A percentile compares a stretch with the other conserved stretches of the same genome.
Conservation (phyloP, 495 filamentous ascomycete genomes). For the Bathelium albidoporum region DNA sequence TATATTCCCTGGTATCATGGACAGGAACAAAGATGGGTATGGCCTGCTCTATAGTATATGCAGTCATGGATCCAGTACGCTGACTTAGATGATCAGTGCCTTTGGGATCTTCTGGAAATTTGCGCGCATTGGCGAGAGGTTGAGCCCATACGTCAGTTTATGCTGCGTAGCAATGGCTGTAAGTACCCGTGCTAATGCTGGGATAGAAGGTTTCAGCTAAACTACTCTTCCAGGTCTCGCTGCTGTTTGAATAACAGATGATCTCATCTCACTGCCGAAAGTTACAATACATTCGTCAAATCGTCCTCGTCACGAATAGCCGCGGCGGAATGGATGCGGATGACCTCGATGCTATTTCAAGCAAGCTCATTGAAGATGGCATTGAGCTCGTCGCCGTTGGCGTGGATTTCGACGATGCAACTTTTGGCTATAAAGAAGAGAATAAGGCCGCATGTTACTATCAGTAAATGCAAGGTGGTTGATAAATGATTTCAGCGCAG, state of each 20-base stretch:
- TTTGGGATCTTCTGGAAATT: conserved; percentile 96
- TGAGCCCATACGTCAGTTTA: conserved; percentile 92
- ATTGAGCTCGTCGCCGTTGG: conserved; percentile 76
- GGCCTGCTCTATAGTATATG: conserved; percentile 10
- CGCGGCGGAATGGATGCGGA: conserved; percentile 57
- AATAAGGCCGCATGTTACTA: conserved; percentile 65
- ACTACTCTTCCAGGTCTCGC: background rate
- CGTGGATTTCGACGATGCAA: conserved; percentile 86
- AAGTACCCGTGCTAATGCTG: conserved; percentile 31
- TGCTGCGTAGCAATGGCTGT: conserved; percentile 95
- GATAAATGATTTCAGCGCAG: background rate
- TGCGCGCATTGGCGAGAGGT: conserved; percentile 80
- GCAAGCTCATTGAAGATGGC: conserved; percentile 58
- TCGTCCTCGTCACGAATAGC: conserved; percentile 78
- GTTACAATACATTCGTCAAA: conserved; percentile 75
- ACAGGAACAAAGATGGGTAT: conserved; percentile 84
- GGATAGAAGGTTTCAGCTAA: background rate
- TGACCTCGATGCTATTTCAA: conserved; percentile 53
- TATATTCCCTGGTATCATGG: conserved; percentile 82
- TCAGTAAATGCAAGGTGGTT: background rate
- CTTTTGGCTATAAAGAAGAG: conserved; percentile 90
- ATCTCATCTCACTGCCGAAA: conserved; percentile 67
- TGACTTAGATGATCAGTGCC: conserved; percentile 41
- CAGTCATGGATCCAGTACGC: background rate
- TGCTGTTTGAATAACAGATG: background rate